These are phyloP conservation scores for Lactarius sp. DNA, from an alignment of 768 basidiomycete species.

Conservation along the genomic window DNA sequence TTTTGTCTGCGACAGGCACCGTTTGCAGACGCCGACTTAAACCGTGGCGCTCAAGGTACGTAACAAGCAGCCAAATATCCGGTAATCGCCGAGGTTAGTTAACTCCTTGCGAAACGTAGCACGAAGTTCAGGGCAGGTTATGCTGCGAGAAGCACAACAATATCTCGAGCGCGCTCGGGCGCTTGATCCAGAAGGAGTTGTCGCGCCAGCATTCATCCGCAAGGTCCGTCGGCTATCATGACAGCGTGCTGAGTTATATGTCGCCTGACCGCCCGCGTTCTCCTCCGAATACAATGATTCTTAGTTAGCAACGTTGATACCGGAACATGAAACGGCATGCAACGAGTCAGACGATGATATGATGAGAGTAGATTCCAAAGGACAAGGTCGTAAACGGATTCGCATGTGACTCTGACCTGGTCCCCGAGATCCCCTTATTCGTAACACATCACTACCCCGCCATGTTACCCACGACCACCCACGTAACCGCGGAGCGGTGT, in stretches of 20 bases:
- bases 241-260: neutral
- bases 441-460: neutral
- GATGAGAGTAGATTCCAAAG: conserved; percentile 28
- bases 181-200: conserved; percentile 53
- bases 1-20: conserved; percentile 62
- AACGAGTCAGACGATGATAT: conserved; percentile 39
- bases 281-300: neutral
- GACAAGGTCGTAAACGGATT: conserved; percentile 36
- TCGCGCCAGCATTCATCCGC: conserved; percentile 49
- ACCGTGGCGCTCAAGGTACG: conserved; percentile 12
- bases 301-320: conserved; percentile 22
- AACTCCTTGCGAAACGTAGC: neutral
- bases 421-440: neutral
- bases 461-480: neutral
- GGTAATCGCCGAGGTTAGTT: neutral
- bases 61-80: neutral
- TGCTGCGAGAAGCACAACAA: conserved; percentile 52
- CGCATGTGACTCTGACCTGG: conserved; percentile 25
- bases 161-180: conserved; percentile 60
- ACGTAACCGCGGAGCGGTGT: conserved; percentile 1
- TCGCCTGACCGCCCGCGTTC: conserved; percentile 7
- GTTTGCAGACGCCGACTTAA: conserved; percentile 22
- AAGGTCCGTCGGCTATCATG: conserved; percentile 39
- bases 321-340: conserved; percentile 20
- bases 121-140: conserved; percentile 29